Evolutionary conservation across 805 yeast genomes (phyloP).

Genomic region (Spathaspora boniae): DNA sequence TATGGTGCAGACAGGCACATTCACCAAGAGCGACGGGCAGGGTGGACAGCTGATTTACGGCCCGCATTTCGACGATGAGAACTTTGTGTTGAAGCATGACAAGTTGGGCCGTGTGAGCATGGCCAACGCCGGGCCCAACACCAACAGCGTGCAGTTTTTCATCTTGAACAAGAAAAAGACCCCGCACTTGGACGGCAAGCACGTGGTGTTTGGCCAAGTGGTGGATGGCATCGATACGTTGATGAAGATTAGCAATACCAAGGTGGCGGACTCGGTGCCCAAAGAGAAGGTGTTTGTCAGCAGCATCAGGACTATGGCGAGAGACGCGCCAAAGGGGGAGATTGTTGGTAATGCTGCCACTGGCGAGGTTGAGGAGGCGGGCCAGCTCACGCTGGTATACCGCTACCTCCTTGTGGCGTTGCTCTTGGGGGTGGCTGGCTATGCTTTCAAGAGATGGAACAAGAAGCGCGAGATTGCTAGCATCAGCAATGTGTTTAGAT

Average conservation of each 20-base stretch:
- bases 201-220: slow-evolving; percentile 94
- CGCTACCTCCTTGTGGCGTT: slow-evolving; percentile 1
- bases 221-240: slow-evolving; percentile 80
- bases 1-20: slow-evolving; percentile 41
- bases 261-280: slow-evolving; percentile 16
- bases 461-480: slow-evolving; percentile 5
- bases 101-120: slow-evolving; percentile 79
- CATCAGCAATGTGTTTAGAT: no score
- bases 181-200: slow-evolving; percentile 71
- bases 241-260: slow-evolving; percentile 30
- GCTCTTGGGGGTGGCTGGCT: background rate
- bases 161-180: slow-evolving; percentile 26
- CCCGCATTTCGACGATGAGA: slow-evolving; percentile 44
- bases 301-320: slow-evolving; percentile 4
- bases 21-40: slow-evolving; percentile 56
- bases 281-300: slow-evolving; percentile 14
- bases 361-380: slow-evolving; percentile 1
- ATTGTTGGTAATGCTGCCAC: background rate
- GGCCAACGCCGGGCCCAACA: slow-evolving; percentile 64
- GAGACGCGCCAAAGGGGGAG: background rate
- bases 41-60: slow-evolving; percentile 79
- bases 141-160: slow-evolving; percentile 48
- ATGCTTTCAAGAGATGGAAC: background rate
- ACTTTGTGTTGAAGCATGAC: slow-evolving; percentile 66
- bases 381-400: slow-evolving; percentile 1